These are phyloP conservation scores for Colletotrichum australisinense DNA, from an alignment of 2,329 filamentous ascomycete species.

Conservation along the genomic window DNA sequence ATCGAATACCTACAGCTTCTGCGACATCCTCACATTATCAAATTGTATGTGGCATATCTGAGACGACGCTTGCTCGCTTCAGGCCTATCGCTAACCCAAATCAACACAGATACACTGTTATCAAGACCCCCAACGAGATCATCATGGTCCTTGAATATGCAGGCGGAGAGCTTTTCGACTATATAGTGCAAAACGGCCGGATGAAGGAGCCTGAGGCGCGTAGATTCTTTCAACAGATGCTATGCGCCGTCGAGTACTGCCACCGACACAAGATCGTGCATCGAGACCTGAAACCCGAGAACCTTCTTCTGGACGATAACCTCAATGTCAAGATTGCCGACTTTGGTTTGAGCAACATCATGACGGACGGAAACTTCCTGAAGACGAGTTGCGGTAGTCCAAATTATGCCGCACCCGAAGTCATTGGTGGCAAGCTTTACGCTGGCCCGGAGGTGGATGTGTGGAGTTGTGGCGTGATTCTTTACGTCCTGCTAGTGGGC, in stretches of 20 bases:
- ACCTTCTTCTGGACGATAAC: slow-evolving; percentile 91
- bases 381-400: slow-evolving; percentile 98
- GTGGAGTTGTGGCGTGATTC: slow-evolving; percentile 95
- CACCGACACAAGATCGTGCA: slow-evolving; percentile 99
- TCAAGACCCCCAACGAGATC: slow-evolving; percentile 93
- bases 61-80: neutral
- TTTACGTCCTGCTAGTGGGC: slow-evolving; percentile 85
- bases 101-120: slow-evolving; percentile 85
- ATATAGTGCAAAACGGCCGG: slow-evolving; percentile 93
- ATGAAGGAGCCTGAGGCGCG: slow-evolving; percentile 94
- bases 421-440: slow-evolving; percentile 97
- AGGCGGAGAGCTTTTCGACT: slow-evolving; percentile 96
- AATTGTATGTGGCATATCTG: slow-evolving; percentile 72
- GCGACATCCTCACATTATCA: slow-evolving; percentile 98
- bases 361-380: slow-evolving; percentile 99
- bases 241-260: slow-evolving; percentile 98
- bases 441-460: slow-evolving; percentile 98
- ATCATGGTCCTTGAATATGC: slow-evolving; percentile 99
- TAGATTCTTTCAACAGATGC: slow-evolving; percentile 98
- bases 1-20: slow-evolving; percentile 97
- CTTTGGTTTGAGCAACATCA: slow-evolving; percentile 98
- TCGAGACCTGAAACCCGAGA: slow-evolving; percentile 96
- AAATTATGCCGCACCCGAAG: slow-evolving; percentile 97
- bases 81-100: slow-evolving; percentile 2
- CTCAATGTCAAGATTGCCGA: slow-evolving; percentile 99